These are phyloP conservation scores for Fusarium solani-melongenae DNA, from an alignment of 2,329 filamentous ascomycete species.

Conservation along the genomic window DNA sequence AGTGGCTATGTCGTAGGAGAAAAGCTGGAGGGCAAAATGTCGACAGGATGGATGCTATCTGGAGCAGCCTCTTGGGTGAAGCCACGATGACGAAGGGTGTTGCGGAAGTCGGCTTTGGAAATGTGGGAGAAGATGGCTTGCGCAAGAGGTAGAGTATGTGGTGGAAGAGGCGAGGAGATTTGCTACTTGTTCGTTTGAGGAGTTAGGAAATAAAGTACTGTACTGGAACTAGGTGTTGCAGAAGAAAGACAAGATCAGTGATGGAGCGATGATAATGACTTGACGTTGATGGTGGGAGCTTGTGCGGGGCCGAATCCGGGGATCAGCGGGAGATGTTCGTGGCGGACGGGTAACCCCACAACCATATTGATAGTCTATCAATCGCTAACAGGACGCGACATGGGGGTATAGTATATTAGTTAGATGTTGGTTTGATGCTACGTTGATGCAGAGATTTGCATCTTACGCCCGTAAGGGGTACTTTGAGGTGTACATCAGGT, in stretches of 20 bases:
- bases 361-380: background rate
- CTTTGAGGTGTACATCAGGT: background rate
- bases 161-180: too few species aligned
- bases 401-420: background rate
- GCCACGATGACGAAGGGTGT: constrained; percentile 19
- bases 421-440: background rate
- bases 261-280: constrained; percentile 30
- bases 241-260: background rate
- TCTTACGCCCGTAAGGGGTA: background rate
- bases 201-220: background rate
- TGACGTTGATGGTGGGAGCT: constrained; percentile 28
- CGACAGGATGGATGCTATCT: background rate
- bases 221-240: background rate
- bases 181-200: background rate
- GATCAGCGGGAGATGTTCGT: constrained; percentile 23
- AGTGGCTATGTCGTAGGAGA: constrained; percentile 7
- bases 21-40: background rate
- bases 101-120: background rate
- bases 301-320: constrained; percentile 41
- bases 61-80: constrained; percentile 6
- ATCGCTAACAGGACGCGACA: constrained; percentile 8
- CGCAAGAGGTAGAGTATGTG: background rate
- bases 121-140: background rate
- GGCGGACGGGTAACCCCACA: constrained; percentile 34
- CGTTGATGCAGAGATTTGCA: too few species aligned